Conservation (phyloP, 2,329 filamentous ascomycete genomes). For the Colletotrichum tofieldiae region DNA sequence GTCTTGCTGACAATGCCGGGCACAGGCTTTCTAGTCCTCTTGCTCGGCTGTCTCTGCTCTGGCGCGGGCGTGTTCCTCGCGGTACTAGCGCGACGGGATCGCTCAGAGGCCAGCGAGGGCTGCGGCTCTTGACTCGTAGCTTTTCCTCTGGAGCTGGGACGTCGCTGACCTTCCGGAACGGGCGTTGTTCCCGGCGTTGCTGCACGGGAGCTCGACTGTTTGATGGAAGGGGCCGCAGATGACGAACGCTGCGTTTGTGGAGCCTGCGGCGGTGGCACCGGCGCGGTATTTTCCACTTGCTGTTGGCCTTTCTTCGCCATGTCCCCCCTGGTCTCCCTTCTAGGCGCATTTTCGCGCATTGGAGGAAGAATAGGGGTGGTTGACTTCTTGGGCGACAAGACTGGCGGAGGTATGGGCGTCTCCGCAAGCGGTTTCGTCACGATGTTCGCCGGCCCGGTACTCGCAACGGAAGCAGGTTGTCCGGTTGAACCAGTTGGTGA, state of each 20-base stretch:
- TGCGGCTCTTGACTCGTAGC: slow-evolving; percentile 67
- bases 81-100: slow-evolving; percentile 70
- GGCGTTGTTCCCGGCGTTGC: slow-evolving; percentile 56
- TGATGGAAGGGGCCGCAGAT: slow-evolving; percentile 47
- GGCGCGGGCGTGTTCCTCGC: slow-evolving; percentile 72
- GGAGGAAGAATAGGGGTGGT: slow-evolving; percentile 57
- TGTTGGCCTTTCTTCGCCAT: slow-evolving; percentile 60
- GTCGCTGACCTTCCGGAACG: slow-evolving; percentile 59
- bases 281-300: slow-evolving; percentile 16
- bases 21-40: slow-evolving; percentile 78
- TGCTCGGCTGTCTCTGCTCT: slow-evolving; percentile 60
- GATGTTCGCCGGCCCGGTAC: slow-evolving; percentile 55
- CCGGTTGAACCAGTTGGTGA: slow-evolving; percentile 37
- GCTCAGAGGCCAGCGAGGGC: slow-evolving; percentile 65
- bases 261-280: slow-evolving; percentile 33
- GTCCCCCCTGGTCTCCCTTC: slow-evolving; percentile 64
- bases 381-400: slow-evolving; percentile 51
- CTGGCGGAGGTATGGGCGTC: slow-evolving; percentile 58
- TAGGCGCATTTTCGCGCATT: slow-evolving; percentile 50
- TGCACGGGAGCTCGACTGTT: slow-evolving; percentile 53
- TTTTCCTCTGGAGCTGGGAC: slow-evolving; percentile 69
- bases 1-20: slow-evolving; percentile 79
- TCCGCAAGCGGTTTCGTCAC: slow-evolving; percentile 56
- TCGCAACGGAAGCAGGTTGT: slow-evolving; percentile 39
- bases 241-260: slow-evolving; percentile 44